These are phyloP conservation scores for Aspergillus calidoustus DNA, from an alignment of 2,329 filamentous ascomycete species.

Conservation along the genomic window DNA sequence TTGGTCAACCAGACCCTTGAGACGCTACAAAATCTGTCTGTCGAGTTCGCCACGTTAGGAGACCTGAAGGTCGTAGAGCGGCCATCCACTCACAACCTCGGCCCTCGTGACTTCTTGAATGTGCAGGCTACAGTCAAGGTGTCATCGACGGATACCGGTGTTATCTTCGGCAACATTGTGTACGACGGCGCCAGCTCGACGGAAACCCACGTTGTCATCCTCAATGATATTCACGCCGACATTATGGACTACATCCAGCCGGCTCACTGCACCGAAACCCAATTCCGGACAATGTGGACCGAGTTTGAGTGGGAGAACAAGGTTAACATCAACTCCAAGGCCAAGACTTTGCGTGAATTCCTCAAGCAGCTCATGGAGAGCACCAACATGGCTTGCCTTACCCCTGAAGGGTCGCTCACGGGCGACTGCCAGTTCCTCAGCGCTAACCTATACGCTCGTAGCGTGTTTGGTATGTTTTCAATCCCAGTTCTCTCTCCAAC, in stretches of 20 bases:
- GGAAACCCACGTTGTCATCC: constrained; percentile 94
- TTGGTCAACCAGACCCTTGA: constrained; percentile 97
- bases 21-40: constrained; percentile 93
- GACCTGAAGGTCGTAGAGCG: constrained; percentile 98
- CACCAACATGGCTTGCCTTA: constrained; percentile 98
- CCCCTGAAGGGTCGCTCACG: constrained; percentile 93
- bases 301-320: constrained; percentile 99
- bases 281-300: constrained; percentile 99
- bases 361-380: constrained; percentile 92
- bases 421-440: constrained; percentile 98
- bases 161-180: constrained; percentile 98
- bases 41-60: constrained; percentile 97
- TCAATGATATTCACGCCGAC: constrained; percentile 97
- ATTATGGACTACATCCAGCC: constrained; percentile 99
- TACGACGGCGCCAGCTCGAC: constrained; percentile 93
- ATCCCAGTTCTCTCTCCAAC: neutral
- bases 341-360: constrained; percentile 88
- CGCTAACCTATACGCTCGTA: constrained; percentile 93
- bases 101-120: constrained; percentile 95
- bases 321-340: constrained; percentile 99
- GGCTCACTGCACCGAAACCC: constrained; percentile 92
- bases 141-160: constrained; percentile 94
- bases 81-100: constrained; percentile 93
- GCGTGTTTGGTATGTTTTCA: constrained; percentile 84
- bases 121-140: constrained; percentile 99